Evolutionary conservation across 2,329 filamentous ascomycete species (phyloP).

Genomic region (Allantophomopsis cytisporea): DNA sequence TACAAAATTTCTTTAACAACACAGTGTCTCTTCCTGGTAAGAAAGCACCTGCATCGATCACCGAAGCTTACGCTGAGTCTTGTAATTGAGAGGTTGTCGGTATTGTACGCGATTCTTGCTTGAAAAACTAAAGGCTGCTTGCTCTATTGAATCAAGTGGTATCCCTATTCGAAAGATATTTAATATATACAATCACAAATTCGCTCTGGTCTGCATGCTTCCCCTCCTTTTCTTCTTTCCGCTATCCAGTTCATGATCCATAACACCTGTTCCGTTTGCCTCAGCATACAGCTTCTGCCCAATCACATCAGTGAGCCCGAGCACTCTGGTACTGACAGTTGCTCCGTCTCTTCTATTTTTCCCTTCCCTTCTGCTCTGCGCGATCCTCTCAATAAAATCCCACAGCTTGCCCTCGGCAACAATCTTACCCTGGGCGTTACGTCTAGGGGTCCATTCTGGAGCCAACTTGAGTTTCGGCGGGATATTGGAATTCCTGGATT

Average conservation of each 20-base stretch:
- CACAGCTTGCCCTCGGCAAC: constrained; percentile 66
- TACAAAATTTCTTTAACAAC: no score
- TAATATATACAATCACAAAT: constrained; percentile 22
- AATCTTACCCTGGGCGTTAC: constrained; percentile 47
- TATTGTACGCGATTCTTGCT: no score
- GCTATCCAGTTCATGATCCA: constrained; percentile 33
- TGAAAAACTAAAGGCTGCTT: no score
- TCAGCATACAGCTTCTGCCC: constrained; percentile 57
- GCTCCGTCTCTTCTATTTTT: constrained; percentile 93
- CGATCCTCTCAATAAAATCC: constrained; percentile 86
- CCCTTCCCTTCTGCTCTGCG: constrained; percentile 69
- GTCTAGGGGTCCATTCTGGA: constrained; percentile 58
- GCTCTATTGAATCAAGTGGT: no score
- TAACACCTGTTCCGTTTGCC: constrained; percentile 25
- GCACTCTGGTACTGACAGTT: constrained; percentile 71
- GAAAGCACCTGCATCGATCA: no score
- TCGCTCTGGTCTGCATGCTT: constrained; percentile 32
- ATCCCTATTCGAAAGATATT: no score
- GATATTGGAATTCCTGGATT: constrained; percentile 47
- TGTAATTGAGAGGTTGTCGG: no score
- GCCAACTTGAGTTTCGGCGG: constrained; percentile 54
- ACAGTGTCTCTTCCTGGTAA: no score
- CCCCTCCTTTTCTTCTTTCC: constrained; percentile 32
- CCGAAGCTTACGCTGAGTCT: no score
- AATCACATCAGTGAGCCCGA: constrained; percentile 62